Conservation (phyloP, 2,329 filamentous ascomycete species). For the Epichloe coenophiala region DNA sequence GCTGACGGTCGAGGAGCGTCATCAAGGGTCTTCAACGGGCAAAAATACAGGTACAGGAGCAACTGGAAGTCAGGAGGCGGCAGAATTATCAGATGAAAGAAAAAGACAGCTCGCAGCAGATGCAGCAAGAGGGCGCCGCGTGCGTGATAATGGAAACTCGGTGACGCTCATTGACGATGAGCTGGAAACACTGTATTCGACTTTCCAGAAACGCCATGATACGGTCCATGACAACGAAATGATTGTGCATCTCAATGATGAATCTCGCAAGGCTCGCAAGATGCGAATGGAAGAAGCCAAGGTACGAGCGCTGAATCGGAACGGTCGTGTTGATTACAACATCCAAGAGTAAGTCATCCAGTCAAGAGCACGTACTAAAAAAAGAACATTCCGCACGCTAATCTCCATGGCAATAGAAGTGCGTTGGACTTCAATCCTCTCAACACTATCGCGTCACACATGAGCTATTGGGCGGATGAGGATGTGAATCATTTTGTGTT, state of each 20-base stretch:
- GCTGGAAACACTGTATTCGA: slow-evolving; percentile 75
- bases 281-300: slow-evolving; percentile 72
- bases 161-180: slow-evolving; percentile 77
- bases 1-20: slow-evolving; percentile 25
- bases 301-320: slow-evolving; percentile 70
- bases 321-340: slow-evolving; percentile 82
- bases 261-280: slow-evolving; percentile 42
- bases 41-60: slow-evolving; percentile 13
- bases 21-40: slow-evolving; percentile 12
- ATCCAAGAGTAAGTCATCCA: slow-evolving; percentile 73
- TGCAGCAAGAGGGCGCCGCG: slow-evolving; percentile 19
- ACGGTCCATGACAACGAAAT: slow-evolving; percentile 34
- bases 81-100: slow-evolving; percentile 32
- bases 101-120: slow-evolving; percentile 33
- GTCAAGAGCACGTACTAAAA: neutral
- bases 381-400: neutral
- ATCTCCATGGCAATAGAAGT: slow-evolving; percentile 36
- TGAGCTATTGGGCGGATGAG: slow-evolving; percentile 88
- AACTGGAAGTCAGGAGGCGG: slow-evolving; percentile 9
- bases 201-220: slow-evolving; percentile 61
- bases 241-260: slow-evolving; percentile 15
- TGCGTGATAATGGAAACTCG: slow-evolving; percentile 20
- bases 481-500: slow-evolving; percentile 88
- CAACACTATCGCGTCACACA: slow-evolving; percentile 61
- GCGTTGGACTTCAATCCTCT: slow-evolving; percentile 85